phyloP scores from a whole-genome alignment of 345 rosid species.

The Acer saccharum region DNA sequence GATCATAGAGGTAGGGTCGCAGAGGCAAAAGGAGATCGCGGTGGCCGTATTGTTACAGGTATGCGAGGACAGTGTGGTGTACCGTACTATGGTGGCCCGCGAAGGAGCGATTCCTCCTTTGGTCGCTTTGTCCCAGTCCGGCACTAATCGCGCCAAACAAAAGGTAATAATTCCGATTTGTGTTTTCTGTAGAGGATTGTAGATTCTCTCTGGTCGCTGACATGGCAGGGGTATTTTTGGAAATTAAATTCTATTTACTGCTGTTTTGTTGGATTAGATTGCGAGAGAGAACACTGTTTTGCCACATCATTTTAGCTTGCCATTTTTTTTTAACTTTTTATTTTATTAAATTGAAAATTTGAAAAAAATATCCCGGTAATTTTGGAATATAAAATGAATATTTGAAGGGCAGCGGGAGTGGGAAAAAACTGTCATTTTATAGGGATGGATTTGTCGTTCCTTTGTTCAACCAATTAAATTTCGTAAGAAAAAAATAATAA shows the following conservation, averaged over 20 bases:
- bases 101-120: conserved; percentile 98
- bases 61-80: conserved; percentile 66
- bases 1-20: conserved; percentile 82
- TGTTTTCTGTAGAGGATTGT: background rate
- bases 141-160: conserved; percentile 84
- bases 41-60: conserved; percentile 64
- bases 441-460: background rate
- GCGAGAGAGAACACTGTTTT: conserved; percentile 11
- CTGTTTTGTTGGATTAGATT: background rate
- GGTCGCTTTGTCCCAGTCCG: conserved; percentile 77
- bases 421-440: background rate
- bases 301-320: conserved; percentile 37
- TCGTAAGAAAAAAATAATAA: background rate
- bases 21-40: conserved; percentile 86
- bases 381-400: background rate
- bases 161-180: conserved; percentile 45
- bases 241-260: conserved; percentile 12
- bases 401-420: no score
- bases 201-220: conserved; percentile 21
- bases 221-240: conserved; percentile 21
- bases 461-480: background rate
- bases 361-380: background rate
- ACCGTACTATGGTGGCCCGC: conserved; percentile 76
- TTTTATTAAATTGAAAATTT: background rate
- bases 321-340: background rate